Base-by-base conservation (phyloP, 2,329 filamentous ascomycete genomes). In the Aspergillus carbonarius region DNA sequence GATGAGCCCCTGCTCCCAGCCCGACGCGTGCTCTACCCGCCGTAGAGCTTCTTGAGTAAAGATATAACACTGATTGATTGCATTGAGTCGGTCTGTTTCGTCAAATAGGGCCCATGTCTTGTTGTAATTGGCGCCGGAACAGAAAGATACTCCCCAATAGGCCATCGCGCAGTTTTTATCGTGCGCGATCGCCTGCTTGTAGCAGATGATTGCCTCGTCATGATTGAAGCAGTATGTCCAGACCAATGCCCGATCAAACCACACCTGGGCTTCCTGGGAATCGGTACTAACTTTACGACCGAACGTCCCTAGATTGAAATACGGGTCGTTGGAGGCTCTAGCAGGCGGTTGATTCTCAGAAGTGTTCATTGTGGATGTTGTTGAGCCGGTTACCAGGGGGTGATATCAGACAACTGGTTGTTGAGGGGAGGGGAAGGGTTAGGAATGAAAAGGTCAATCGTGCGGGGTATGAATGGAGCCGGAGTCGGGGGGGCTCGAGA, bases 21-120 rank as follows among this genome's bases (percentile, higher is more conserved):
- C 25, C 25, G 25, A 27, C 3, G 57, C 47, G 12, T 7, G 27
- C 32, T 59, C 53, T 3, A 52, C 13, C 1, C 13, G 27, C 8
- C n/a, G 7, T 12, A 13, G 32, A 13, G 51, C 67, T 12, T 23
- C 7, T 5, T 8, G 27, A 56, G 54, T 78, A 0, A 81, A 79
- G 9, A 68, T 56, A 39, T 79, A 74, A 3, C 81, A 81, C 30
- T 75, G 74, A 27, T 73, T 67, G 9, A 88, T 75, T 1, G 79
- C 60, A 5, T 20, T 70, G 13, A 77, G 71, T 2, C 86, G 77
- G 63, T 92, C 89, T 0, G 77, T 72, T 1, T 79, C 73, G 57
- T 88, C 88, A 63, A 91, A 91, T 9, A 84, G 79, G 15, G 83
- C 82, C 89, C 89, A 92, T 0, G 88, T 85, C 68, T 92, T 91